Base-by-base conservation (phyloP, 129 eudicot genomes). In the Artemisia annua region DNA sequence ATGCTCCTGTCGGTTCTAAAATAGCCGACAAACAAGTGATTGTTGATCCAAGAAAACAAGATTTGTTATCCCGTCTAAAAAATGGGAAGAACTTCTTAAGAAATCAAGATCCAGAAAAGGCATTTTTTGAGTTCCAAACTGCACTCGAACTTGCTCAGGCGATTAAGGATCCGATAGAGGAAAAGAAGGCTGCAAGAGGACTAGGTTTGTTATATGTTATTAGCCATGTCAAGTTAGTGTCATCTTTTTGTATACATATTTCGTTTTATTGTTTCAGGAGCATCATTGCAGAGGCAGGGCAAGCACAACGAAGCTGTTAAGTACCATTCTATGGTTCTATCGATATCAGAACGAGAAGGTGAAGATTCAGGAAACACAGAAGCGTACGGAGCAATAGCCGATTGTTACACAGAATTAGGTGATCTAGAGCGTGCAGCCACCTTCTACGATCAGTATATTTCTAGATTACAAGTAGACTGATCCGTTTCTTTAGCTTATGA, bases 121-220 rank as follows among this genome's bases (percentile, higher is more conserved):
- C 65, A 3, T 60, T 20, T 60, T 5, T 24, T 2, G 65, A 60
- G 65, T 60, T 60, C 7, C 1, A 60, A 60, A 4, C 65, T 60
- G 65, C 65, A 10, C 65, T 60, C 2, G 65, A 60, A 13, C 65
- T 60, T 60, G 65, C 65, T 60, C 65, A 26, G 22, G 14, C 35
- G 16, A 24, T 60, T n/a, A 26, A 60, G 17, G 65, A 60, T 24
- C 44, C 44, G 1, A 24, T 12, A 12, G 65, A 60, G 7, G 65
- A 60, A 60, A 60, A 60, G 65, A 60, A 60, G 30, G 44, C 65
- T 13, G 65, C 65, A 4, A 60, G 65, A 60, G 65, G 65, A 60
- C 12, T 24, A 60, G 65, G 65, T 60, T 26, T 24, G 39, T 24
- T 35, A 26, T 26, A 60, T 2, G 12, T 60, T 24, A 3, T 60